Conservation (phyloP, 768 basidiomycete genomes). For the Hygrophorus russula region DNA sequence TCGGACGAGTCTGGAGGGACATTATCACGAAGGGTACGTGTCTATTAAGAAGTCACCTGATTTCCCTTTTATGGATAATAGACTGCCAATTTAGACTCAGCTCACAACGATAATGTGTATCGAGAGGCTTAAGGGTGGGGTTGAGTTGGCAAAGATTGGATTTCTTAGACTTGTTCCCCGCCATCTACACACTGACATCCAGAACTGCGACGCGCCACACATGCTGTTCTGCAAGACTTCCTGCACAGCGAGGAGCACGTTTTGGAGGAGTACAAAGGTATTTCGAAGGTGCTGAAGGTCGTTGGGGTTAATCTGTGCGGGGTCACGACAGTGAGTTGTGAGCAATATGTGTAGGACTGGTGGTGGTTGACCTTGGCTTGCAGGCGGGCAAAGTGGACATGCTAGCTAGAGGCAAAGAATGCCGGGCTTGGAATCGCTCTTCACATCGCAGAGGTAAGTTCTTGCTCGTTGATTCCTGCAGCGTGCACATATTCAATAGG, state of each 20-base stretch:
- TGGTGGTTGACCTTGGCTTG: neutral
- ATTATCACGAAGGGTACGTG: too few relatives aligned
- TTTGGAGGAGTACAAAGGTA: constrained; percentile 42
- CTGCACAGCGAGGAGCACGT: constrained; percentile 33
- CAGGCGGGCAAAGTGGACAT: constrained; percentile 42
- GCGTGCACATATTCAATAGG: too few relatives aligned
- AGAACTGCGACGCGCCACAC: constrained; percentile 46
- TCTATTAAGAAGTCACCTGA: too few relatives aligned
- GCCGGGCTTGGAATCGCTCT: too few relatives aligned
- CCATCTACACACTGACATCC: constrained; percentile 69
- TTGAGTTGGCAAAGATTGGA: too few relatives aligned
- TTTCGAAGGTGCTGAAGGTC: constrained; percentile 49
- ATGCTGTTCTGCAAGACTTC: constrained; percentile 54
- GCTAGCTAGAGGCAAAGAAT: constrained; percentile 19
- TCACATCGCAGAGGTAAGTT: too few relatives aligned
- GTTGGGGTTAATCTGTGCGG: constrained; percentile 81
- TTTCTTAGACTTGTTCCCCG: constrained; percentile 67
- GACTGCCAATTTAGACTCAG: too few relatives aligned
- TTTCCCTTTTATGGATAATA: too few relatives aligned
- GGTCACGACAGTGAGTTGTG: constrained; percentile 37
- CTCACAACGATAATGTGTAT: too few relatives aligned
- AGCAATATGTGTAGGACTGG: neutral
- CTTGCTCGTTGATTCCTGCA: too few relatives aligned
- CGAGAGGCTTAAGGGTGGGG: too few relatives aligned
- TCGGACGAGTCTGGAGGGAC: too few relatives aligned